Conservation (phyloP, 441 rosid species). For the Rhodomyrtus psidioides region DNA sequence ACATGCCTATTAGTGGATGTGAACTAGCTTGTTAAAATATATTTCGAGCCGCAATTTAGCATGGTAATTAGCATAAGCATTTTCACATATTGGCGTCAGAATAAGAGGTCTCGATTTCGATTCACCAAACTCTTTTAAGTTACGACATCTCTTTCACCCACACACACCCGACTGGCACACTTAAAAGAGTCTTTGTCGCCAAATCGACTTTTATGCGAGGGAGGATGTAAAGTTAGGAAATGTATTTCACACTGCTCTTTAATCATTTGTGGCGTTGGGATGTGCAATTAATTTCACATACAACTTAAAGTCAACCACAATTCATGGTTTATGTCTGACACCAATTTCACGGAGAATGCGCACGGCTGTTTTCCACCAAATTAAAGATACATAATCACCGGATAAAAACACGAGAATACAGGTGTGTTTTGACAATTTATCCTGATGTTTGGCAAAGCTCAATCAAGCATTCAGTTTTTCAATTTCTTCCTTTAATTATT, state of each 20-base stretch:
- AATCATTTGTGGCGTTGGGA: not conserved
- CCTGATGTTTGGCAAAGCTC: slow-evolving; percentile 1
- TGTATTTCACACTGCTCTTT: not conserved
- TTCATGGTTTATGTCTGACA: not conserved
- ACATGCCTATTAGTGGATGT: not conserved
- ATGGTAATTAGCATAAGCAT: not conserved
- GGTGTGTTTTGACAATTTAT: not conserved
- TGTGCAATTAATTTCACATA: not conserved
- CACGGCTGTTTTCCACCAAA: not conserved
- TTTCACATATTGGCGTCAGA: not conserved
- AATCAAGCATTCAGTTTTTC: not conserved
- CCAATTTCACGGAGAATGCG: not conserved
- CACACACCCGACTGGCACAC: not conserved
- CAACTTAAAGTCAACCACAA: not conserved
- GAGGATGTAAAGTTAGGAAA: rapidly evolving
- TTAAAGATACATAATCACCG: not conserved
- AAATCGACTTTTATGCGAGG: not conserved
- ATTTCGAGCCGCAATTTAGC: not conserved
- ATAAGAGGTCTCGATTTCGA: not conserved
- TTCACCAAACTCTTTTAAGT: not conserved
- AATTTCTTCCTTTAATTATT: not conserved
- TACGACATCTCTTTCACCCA: not conserved
- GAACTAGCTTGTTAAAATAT: not conserved
- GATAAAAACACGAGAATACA: not conserved
- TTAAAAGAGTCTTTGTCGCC: not conserved